These are phyloP conservation scores for Podila verticillata DNA, from an alignment of 192 early-diverging fungal species.

Conservation along the genomic window DNA sequence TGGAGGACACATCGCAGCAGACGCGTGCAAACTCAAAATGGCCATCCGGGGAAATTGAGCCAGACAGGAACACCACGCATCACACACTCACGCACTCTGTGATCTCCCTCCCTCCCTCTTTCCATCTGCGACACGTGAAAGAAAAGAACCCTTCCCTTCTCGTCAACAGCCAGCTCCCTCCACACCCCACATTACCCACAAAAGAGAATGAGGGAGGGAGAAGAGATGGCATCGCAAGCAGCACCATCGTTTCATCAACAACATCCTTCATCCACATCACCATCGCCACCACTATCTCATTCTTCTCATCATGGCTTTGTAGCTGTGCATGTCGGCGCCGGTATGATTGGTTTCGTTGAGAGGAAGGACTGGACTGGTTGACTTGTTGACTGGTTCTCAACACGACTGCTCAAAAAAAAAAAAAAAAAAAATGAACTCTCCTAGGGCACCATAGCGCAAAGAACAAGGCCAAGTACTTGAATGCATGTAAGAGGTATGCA, in stretches of 20 bases:
- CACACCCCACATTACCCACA: too few relatives aligned
- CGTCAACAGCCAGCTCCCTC: too few relatives aligned
- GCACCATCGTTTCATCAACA: too few relatives aligned
- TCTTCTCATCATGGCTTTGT: constrained; percentile 44
- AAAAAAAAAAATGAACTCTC: too few relatives aligned
- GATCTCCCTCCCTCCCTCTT: constrained; percentile 1
- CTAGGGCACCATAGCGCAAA: constrained; percentile 39
- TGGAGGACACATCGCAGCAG: too few relatives aligned
- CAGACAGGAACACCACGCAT: background rate
- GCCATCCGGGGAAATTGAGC: constrained; percentile 3
- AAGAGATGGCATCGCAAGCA: too few relatives aligned
- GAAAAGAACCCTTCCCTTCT: background rate
- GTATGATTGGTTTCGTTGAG: constrained; percentile 13
- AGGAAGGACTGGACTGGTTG: too few relatives aligned
- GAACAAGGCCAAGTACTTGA: constrained; percentile 41
- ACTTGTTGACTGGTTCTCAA: too few relatives aligned
- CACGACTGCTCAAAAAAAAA: background rate
- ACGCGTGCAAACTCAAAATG: too few relatives aligned
- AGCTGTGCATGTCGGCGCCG: constrained; percentile 64
- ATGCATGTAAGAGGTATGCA: constrained; percentile 43
- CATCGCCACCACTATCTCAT: background rate
- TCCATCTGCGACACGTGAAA: constrained; percentile 1
- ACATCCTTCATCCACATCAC: background rate
- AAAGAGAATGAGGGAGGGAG: too few relatives aligned
- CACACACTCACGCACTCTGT: background rate